Evolutionary conservation across 768 basidiomycete genomes (phyloP).

Genomic region (Gelatoporia subvermispora): DNA sequence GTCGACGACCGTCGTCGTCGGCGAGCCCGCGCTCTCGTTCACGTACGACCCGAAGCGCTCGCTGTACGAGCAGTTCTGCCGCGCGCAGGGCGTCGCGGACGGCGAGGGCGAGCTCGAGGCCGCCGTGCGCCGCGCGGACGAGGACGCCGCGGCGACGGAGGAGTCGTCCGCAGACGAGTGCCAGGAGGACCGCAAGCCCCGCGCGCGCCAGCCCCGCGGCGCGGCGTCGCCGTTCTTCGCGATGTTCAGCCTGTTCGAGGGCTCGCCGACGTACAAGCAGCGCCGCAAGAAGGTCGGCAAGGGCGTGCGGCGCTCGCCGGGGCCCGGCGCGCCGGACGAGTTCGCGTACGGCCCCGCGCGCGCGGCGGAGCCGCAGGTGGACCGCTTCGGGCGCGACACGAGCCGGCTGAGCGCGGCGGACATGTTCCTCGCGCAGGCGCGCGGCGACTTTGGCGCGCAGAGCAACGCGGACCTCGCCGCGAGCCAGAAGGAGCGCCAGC

Average conservation of each 20-base stretch:
- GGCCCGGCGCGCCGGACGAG: slow-evolving; percentile 8
- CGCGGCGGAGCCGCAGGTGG: slow-evolving; percentile 23
- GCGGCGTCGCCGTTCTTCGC: slow-evolving; percentile 47
- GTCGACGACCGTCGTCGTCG: slow-evolving; percentile 68
- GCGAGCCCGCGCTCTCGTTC: slow-evolving; percentile 87
- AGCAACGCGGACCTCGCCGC: slow-evolving; percentile 23
- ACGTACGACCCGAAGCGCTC: slow-evolving; percentile 81
- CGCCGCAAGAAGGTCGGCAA: slow-evolving; percentile 70
- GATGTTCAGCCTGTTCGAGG: slow-evolving; percentile 75
- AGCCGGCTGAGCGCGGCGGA: slow-evolving; percentile 51
- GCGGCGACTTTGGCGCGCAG: slow-evolving; percentile 42
- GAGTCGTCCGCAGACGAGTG: slow-evolving; percentile 18
- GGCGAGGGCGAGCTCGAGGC: slow-evolving; percentile 31
- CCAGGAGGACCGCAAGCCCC: slow-evolving; percentile 17
- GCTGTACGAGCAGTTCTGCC: slow-evolving; percentile 85
- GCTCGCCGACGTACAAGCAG: slow-evolving; percentile 85
- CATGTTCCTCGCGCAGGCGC: slow-evolving; percentile 59
- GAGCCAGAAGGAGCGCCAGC: slow-evolving; percentile 27
- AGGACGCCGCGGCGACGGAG: slow-evolving; percentile 15
- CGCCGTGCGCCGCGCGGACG: slow-evolving; percentile 26
- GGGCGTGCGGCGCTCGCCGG: slow-evolving; percentile 20
- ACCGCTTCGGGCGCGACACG: slow-evolving; percentile 27
- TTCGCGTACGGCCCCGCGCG: slow-evolving; percentile 1
- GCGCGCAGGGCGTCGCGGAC: slow-evolving; percentile 30
- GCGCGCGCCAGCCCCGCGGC: slow-evolving; percentile 17